Evolutionary conservation across 2,329 filamentous ascomycete genomes (phyloP).

Genomic region (Chrysoporthe deuterocubensis): DNA sequence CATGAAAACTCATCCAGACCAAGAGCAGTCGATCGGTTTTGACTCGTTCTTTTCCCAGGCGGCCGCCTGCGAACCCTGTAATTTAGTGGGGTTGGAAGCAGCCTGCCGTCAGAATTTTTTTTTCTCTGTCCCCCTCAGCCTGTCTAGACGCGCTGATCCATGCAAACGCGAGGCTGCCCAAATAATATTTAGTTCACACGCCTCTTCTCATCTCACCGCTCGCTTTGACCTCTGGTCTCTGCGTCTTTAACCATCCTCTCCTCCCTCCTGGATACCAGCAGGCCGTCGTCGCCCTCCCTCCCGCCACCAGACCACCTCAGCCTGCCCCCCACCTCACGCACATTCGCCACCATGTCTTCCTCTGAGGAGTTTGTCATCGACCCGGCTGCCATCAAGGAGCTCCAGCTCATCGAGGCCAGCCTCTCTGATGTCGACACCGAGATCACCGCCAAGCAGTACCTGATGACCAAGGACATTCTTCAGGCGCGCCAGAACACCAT

Average conservation of each 20-base stretch:
- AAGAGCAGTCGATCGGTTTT: conserved; percentile 12
- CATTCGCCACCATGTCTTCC: conserved; percentile 21
- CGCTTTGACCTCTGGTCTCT: not conserved
- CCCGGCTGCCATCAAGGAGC: conserved; percentile 39
- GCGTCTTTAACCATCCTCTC: not conserved
- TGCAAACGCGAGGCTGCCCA: conserved; percentile 15
- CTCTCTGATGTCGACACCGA: conserved; percentile 40
- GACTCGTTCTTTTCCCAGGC: conserved; percentile 13
- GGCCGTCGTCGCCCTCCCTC: not conserved
- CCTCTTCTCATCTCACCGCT: not conserved
- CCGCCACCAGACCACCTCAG: not conserved
- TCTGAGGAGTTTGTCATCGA: conserved; percentile 43
- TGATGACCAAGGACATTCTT: conserved; percentile 47
- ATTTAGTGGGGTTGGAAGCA: conserved; percentile 2
- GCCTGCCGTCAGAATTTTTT: conserved; percentile 24
- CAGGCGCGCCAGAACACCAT: conserved; percentile 63
- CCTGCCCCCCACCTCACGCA: not conserved
- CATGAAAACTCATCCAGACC: conserved; percentile 6
- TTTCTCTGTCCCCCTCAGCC: conserved; percentile 9
- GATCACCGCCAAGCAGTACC: conserved; percentile 39
- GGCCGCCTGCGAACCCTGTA: not conserved
- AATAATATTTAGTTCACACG: conserved; percentile 14
- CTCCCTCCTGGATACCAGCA: not conserved
- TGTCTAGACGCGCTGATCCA: conserved; percentile 13
- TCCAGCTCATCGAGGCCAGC: conserved; percentile 38